Evolutionary conservation across 176 grass and related monocot genomes (phyloP).

Genomic region (Bolboschoenus planiculmis): DNA sequence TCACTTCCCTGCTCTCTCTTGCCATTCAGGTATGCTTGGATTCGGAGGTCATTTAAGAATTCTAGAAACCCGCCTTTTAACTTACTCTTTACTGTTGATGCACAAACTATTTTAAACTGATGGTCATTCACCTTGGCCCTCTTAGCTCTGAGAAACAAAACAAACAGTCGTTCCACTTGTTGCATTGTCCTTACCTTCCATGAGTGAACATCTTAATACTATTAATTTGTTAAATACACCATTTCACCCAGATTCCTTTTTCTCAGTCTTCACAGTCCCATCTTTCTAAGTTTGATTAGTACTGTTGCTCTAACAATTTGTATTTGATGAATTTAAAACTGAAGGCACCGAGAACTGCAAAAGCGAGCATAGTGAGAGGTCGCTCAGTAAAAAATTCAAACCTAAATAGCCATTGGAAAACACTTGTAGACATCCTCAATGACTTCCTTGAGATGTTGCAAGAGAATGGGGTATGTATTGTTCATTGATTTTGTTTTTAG

Average conservation of each 20-base stretch:
- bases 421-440: conserved; percentile 55
- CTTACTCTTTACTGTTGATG: background rate
- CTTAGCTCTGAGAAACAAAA: background rate
- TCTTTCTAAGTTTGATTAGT: conserved; percentile 15
- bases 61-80: background rate
- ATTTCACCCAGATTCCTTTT: background rate
- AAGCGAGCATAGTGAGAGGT: conserved; percentile 66
- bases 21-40: conserved; percentile 62
- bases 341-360: conserved; percentile 43
- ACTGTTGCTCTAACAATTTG: conserved; percentile 5
- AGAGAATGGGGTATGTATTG: conserved; percentile 80
- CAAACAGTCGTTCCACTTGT: background rate
- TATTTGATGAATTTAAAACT: conserved; percentile 16
- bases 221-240: background rate
- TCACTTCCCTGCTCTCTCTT: conserved; percentile 63
- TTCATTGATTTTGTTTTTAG: background rate
- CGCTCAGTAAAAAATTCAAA: conserved; percentile 39
- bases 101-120: background rate
- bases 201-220: background rate
- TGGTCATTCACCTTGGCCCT: background rate
- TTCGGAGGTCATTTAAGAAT: background rate
- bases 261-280: background rate
- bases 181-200: background rate
- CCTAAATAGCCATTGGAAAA: conserved; percentile 68
- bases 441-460: conserved; percentile 62